Percentiles rank a stretch among this genome's conserved stretches.
phyloP scores from a whole-genome alignment of 2,329 filamentous ascomycete genomes.

The Domatiomyces catenatus region DNA sequence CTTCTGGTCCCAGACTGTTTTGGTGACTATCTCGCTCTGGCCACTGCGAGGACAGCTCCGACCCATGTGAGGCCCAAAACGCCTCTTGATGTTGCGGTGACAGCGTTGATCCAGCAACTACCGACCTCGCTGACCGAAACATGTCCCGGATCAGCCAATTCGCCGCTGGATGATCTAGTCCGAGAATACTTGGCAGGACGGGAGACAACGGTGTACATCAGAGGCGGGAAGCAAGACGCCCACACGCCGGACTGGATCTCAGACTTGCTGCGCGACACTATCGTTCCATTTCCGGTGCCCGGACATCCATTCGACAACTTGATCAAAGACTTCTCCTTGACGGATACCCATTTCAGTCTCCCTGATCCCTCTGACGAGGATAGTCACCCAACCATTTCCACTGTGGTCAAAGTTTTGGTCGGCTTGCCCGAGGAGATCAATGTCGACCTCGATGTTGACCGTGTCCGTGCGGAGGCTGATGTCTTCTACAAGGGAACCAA shows the following conservation, averaged over 20 bases:
- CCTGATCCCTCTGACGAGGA: slow-evolving; percentile 67
- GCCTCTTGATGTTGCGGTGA: slow-evolving; percentile 53
- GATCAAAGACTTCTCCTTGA: slow-evolving; percentile 74
- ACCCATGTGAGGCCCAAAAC: slow-evolving; percentile 53
- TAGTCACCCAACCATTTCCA: slow-evolving; percentile 64
- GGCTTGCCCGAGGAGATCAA: slow-evolving; percentile 74
- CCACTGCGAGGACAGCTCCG: slow-evolving; percentile 53
- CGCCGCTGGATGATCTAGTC: slow-evolving; percentile 71
- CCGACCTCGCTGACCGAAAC: slow-evolving; percentile 55
- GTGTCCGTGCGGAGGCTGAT: slow-evolving; percentile 61
- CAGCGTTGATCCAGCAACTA: slow-evolving; percentile 56
- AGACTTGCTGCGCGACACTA: slow-evolving; percentile 65
- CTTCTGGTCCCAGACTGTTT: slow-evolving; percentile 73
- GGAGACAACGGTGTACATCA: slow-evolving; percentile 65
- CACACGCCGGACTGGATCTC: slow-evolving; percentile 68
- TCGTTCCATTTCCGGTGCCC: slow-evolving; percentile 69
- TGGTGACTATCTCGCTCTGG: slow-evolving; percentile 57
- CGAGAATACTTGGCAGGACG: slow-evolving; percentile 68
- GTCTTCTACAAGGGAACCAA: slow-evolving; percentile 64
- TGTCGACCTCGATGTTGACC: slow-evolving; percentile 62
- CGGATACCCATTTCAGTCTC: slow-evolving; percentile 70
- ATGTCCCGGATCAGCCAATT: slow-evolving; percentile 63
- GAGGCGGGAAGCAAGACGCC: slow-evolving; percentile 54
- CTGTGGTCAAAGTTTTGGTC: slow-evolving; percentile 64
- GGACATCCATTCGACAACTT: slow-evolving; percentile 67